Base-by-base conservation (phyloP, 495 filamentous ascomycete species). In the Penicillium bovifimosum region DNA sequence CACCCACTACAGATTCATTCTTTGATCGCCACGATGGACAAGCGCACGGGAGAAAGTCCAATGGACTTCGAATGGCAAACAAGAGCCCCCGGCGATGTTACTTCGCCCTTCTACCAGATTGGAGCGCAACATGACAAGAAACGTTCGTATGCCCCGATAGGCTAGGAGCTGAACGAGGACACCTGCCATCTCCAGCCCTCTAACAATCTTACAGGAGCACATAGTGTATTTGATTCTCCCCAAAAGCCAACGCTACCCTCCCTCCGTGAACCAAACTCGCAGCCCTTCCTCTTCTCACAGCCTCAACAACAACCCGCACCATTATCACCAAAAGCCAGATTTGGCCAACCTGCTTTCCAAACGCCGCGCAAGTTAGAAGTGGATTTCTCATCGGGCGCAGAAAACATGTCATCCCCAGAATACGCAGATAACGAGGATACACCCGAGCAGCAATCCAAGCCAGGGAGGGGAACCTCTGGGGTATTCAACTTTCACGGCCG, bases 321-420 rank as follows among this genome's bases (percentile, higher is more conserved):
- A 11, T 63, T 38, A 38, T 67, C 55, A 6, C 59, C 68, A 33
- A 64, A 70, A 53, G 52, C 70, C 43, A 56, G 73, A 13, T 90
- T 87, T 56, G 80, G 79, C 46, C 86, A 84, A 61, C 75, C 82
- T 3, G 80, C 84, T 9, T 95, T 93, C 61, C 89, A 79, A 26
- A 95, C 87, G 6, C 90, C 90, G 2, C 86, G 87, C 35, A 92
- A 86, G 60, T 75, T 75, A 11, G 84, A 88, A 11, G 65, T 82
- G 17, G 84, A 87, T 46, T 81, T 86, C 55, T 87, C 88, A 8
- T 92, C 89, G 2, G 85, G 86, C 40, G 81, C 85, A n/a, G 92
- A 96, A 61, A 85, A 80, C 26, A 71, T 79, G 50, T 86, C 87
- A 0, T 91, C 90, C 7, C 89, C 91, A 3, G 80, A 80, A 34